Percentiles rank a stretch among this genome's conserved stretches.
Conservation (phyloP, 257 asterid species). For the Jasminum sambac region DNA sequence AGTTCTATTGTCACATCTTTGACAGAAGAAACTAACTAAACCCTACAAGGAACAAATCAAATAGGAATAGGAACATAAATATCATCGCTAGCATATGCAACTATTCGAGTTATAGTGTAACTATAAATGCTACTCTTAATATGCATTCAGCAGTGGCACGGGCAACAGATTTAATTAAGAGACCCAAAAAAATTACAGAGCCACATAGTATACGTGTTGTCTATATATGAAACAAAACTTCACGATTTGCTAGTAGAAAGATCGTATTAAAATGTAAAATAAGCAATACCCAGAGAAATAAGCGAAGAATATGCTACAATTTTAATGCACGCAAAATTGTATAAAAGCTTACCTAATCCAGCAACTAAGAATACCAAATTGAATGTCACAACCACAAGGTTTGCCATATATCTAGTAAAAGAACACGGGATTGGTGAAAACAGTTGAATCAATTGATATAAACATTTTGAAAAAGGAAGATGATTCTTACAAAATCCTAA, state of each 20-base stretch:
- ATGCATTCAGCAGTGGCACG: too few relatives aligned
- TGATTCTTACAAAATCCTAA: conserved; percentile 41
- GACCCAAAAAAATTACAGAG: too few relatives aligned
- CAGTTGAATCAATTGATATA: neutral
- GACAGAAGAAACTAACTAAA: conserved; percentile 24
- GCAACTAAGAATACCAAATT: conserved; percentile 43
- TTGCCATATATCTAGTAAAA: conserved; percentile 40
- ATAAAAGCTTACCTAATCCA: conserved; percentile 48
- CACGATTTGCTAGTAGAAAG: too few relatives aligned
- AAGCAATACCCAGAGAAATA: too few relatives aligned
- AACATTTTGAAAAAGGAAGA: neutral
- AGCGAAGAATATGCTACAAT: neutral
- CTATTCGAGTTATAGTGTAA: neutral
- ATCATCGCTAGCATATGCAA: neutral
- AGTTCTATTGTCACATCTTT: conserved; percentile 33
- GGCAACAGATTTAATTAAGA: too few relatives aligned
- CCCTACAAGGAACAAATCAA: conserved; percentile 13
- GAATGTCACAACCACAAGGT: conserved; percentile 39
- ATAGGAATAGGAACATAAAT: neutral
- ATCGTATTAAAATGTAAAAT: too few relatives aligned
- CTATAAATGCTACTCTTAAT: neutral
- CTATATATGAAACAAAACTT: too few relatives aligned
- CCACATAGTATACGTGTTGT: too few relatives aligned
- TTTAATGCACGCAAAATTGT: neutral
- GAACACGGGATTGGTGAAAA: neutral